Percentiles rank a stretch among this genome's conserved stretches.
Conservation (phyloP, 2,329 filamentous ascomycete species). For the Aureobasidium uvarum region DNA sequence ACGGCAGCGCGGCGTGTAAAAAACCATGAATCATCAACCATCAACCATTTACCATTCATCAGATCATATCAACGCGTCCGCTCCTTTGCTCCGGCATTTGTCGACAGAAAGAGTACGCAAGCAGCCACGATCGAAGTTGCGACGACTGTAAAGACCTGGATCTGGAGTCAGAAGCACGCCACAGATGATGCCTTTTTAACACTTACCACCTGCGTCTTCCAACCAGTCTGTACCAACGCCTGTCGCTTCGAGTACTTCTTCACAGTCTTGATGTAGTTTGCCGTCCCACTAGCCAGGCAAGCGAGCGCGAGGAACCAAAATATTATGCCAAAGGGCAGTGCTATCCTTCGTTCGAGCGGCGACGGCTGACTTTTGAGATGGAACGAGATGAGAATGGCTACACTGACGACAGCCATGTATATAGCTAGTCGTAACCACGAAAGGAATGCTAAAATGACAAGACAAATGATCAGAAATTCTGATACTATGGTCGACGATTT, state of each 20-base stretch:
- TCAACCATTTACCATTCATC: neutral
- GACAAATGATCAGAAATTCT: neutral
- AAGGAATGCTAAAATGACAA: constrained; percentile 61
- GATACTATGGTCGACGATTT: neutral
- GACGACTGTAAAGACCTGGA: constrained; percentile 61
- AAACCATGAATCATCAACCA: constrained; percentile 21
- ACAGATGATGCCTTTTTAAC: neutral
- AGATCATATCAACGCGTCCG: constrained; percentile 22
- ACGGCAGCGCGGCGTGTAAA: constrained; percentile 4
- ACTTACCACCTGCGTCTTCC: constrained; percentile 79
- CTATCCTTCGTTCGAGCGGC: constrained; percentile 68
- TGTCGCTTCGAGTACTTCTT: constrained; percentile 74
- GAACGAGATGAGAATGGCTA: constrained; percentile 91
- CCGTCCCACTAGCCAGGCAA: constrained; percentile 74
- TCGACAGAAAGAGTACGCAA: constrained; percentile 60
- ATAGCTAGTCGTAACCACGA: constrained; percentile 86
- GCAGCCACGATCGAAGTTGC: constrained; percentile 63
- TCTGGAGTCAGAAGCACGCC: constrained; percentile 17
- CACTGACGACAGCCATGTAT: constrained; percentile 85
- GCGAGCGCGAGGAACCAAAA: constrained; percentile 81
- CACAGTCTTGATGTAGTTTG: constrained; percentile 82
- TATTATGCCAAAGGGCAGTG: constrained; percentile 77
- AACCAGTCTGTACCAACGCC: constrained; percentile 88
- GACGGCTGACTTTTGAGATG: constrained; percentile 76
- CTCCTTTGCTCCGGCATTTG: constrained; percentile 34